Evolutionary conservation across 1,284 basidiomycete species (phyloP), one percentile per base, ranked within the genome.

Genomic region (Takashimella koratensis): DNA sequence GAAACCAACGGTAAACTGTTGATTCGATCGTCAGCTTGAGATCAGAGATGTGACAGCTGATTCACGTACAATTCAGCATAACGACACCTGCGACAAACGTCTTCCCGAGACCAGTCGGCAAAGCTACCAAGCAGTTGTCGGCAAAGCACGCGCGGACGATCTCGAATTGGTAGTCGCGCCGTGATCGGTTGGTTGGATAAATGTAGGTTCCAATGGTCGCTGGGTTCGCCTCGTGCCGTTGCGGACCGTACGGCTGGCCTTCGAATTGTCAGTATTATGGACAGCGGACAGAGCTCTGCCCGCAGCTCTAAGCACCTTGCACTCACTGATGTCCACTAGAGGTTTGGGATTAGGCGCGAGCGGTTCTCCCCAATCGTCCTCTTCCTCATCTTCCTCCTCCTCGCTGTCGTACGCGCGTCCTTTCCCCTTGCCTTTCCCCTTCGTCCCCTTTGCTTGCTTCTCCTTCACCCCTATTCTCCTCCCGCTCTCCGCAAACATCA

Each of bases 41-140:
- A 23, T 22, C 46, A 27, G 44, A 24, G n/a, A 12, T 19, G 43
- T 27, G 41, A 10, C 6, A 10, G 5, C 16, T 4, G 13, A 27
- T 6, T 16, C 40, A 73, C 85, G 64, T 67, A 92, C 90, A 93
- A 63, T 93, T 94, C 10, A 93, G 77, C 90, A 99, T 98, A 20
- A 98, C 84, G 1, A 93, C 91, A 1, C 95, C 94, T 1, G 96
- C 96, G 56, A 99, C 89, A 68, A 99, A 98, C 0, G 96, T 98
- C 79, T 99, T 99, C 20, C 96, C 96, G 5, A 98, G 79, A 55
- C 96, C 96, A 0, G 96, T 99, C 0, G 96, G 96, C 11, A 98
- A 78, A 1, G 93, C 89, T 21, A 98, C 94, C 3, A 99, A 83
- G 2, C 91, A 91, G 68, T 99, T 98, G 47, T 97, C 88, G 64